Conservation (phyloP, 768 basidiomycete genomes). For the Cantharellus anzutake region DNA sequence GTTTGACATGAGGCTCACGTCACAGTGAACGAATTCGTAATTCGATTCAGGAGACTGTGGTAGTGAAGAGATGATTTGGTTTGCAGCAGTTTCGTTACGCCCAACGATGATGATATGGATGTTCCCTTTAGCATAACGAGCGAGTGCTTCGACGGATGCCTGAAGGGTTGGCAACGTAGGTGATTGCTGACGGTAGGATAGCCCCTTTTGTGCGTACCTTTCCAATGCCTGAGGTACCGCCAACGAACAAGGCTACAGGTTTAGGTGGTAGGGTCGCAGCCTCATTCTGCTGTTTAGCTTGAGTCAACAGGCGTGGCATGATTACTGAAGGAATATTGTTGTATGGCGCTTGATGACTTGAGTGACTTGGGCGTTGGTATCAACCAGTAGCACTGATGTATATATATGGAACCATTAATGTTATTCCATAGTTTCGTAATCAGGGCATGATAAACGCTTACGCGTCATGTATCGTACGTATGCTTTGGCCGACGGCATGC, state of each 20-base stretch:
- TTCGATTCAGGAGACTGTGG: slow-evolving; percentile 6
- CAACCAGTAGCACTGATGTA: no score
- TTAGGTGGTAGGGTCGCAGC: slow-evolving; percentile 2
- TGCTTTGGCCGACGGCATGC: no score
- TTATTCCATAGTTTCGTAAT: no score
- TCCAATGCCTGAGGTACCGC: slow-evolving; percentile 9
- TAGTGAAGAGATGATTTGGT: slow-evolving; percentile 9
- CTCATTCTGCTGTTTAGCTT: slow-evolving; percentile 3
- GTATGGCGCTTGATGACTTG: no score
- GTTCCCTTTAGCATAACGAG: slow-evolving; percentile 6
- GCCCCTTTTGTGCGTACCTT: neutral
- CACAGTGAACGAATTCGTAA: slow-evolving; percentile 17
- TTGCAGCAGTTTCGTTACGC: slow-evolving; percentile 8
- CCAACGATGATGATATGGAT: slow-evolving; percentile 11
- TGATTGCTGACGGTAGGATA: neutral
- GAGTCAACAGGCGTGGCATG: slow-evolving; percentile 2
- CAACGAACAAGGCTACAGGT: slow-evolving; percentile 8
- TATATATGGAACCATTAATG: no score
- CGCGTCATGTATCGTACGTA: no score
- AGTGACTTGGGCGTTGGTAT: no score
- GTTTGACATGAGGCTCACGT: slow-evolving; percentile 11
- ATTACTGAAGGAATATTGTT: no score
- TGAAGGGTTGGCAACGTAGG: neutral
- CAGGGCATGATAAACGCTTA: no score
- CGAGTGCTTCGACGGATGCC: slow-evolving; percentile 6